Evolutionary conservation across 257 asterid genomes (phyloP), one percentile per base, ranked within the genome.

Genomic region (Sherardia arvensis): DNA sequence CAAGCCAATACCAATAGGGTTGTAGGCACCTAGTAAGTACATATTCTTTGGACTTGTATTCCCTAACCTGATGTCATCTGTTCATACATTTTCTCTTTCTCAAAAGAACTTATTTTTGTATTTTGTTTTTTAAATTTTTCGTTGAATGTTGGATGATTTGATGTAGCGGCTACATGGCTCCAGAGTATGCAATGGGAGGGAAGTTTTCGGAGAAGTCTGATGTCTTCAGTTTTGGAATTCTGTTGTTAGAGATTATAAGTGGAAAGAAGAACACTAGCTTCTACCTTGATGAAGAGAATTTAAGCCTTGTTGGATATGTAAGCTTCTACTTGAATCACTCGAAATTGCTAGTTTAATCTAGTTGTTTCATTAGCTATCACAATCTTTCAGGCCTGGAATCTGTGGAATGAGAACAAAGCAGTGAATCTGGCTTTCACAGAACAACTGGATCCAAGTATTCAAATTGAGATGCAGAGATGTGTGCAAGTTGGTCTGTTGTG

Each of bases 401-500:
- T 58, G 8, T 58, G 62, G 62, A 57, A 57, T 57, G 62, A 57
- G 20, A 29, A 57, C 7, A 43, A 58, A 17, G 40, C 43, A 17
- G 43, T 6, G 23, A 58, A 28, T 5, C 7, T 58, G 33, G 22
- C 33, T 5, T 29, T 27, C 8, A 32, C 62, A 4, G 25, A 32
- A 17, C 5, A 4, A 15, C 21, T 27, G 5, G 62, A 58, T 58
- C 43, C 33, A 29, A 6, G 26, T n/a, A 29, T 9, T 34, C 22
- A 22, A 34, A 11, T 34, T 30, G 53, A 60, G 1, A 8, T 14
- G 12, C 8, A 33, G 53, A 61, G 53, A 61, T 21, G 12, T 17
- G 21, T 36, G 12, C 65, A 14, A 4, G 53, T 61, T 4, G 65
- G 65, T 11, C 65, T 61, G 1, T 48, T 48, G 54, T 36, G 65